These are phyloP conservation scores for barley (Hordeum vulgare) DNA, from an alignment of 176 grass and related monocot species.

Conservation along the genomic window DNA sequence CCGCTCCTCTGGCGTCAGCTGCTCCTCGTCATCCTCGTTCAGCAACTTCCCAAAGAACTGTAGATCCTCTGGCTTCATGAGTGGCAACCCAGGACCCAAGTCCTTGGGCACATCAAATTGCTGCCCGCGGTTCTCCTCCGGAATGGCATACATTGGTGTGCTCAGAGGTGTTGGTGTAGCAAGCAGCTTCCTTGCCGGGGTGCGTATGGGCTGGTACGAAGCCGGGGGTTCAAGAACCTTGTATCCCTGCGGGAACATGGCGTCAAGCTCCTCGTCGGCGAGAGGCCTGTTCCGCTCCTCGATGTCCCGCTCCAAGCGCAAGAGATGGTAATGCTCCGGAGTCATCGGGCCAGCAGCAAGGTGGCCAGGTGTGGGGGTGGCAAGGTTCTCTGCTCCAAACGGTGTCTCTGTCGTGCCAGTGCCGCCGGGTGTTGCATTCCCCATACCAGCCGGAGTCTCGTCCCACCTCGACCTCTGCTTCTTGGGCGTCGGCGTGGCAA, in stretches of 20 bases:
- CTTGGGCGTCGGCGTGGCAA: slow-evolving; percentile 90
- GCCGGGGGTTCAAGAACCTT: slow-evolving; percentile 86
- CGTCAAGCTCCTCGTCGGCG: slow-evolving; percentile 78
- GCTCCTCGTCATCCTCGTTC: slow-evolving; percentile 93
- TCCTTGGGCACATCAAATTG: slow-evolving; percentile 96
- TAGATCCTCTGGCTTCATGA: slow-evolving; percentile 96
- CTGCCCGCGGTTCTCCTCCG: slow-evolving; percentile 87
- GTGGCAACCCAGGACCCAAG: slow-evolving; percentile 53
- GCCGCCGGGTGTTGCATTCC: slow-evolving; percentile 46
- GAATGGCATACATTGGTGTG: slow-evolving; percentile 85
- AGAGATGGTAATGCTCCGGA: slow-evolving; percentile 74
- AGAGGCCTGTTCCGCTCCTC: slow-evolving; percentile 84
- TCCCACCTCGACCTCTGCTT: slow-evolving; percentile 96
- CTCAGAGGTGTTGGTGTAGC: slow-evolving; percentile 80
- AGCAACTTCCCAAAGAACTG: slow-evolving; percentile 78
- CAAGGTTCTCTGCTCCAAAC: slow-evolving; percentile 71
- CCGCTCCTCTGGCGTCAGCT: slow-evolving; percentile 78
- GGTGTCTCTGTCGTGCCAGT: slow-evolving; percentile 36
- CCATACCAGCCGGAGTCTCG: slow-evolving; percentile 77
- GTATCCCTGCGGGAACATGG: slow-evolving; percentile 80
- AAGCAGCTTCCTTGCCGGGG: slow-evolving; percentile 88
- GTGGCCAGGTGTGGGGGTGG: slow-evolving; percentile 35
- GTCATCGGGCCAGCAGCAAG: slow-evolving; percentile 49
- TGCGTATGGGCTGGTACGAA: slow-evolving; percentile 80
- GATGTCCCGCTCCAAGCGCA: slow-evolving; percentile 91